phyloP scores from a whole-genome alignment of 352 stramenopile species.

The Chrysophaeum taylorii region DNA sequence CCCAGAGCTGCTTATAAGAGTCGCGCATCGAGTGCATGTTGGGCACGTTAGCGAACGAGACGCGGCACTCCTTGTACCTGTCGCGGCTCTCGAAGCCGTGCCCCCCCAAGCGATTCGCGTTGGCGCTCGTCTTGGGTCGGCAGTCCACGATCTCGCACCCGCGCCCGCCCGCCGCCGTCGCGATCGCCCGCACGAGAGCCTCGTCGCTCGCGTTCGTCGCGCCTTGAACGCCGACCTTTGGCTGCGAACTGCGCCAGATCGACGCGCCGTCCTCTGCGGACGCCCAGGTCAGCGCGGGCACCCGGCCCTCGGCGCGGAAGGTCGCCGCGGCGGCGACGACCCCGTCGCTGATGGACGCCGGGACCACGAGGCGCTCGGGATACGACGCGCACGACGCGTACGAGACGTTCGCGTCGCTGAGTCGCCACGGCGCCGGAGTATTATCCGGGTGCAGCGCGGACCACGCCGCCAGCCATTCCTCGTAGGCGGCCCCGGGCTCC shows the following conservation, averaged over 20 bases:
- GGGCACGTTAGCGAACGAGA: slow-evolving; percentile 95
- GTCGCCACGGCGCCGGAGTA: too few species aligned
- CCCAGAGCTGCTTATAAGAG: slow-evolving; percentile 68
- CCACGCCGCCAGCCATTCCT: too few species aligned
- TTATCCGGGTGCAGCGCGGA: too few species aligned
- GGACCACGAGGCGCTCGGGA: slow-evolving; percentile 79
- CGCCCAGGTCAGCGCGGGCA: slow-evolving; percentile 81
- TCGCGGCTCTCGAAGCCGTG: slow-evolving; percentile 83
- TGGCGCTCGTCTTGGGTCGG: slow-evolving; percentile 57
- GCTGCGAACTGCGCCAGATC: slow-evolving; percentile 83
- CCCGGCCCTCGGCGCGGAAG: slow-evolving; percentile 78
- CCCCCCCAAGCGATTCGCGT: slow-evolving; percentile 55
- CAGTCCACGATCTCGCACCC: slow-evolving; percentile 76
- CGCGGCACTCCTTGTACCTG: slow-evolving; percentile 79
- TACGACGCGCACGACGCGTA: slow-evolving; percentile 94
- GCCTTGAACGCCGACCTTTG: slow-evolving; percentile 83
- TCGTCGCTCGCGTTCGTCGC: slow-evolving; percentile 78
- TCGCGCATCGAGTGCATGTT: slow-evolving; percentile 96
- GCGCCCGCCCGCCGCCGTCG: too few species aligned
- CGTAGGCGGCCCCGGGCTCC: too few species aligned
- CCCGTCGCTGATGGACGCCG: slow-evolving; percentile 72
- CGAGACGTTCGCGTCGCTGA: too few species aligned
- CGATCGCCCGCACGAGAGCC: slow-evolving; percentile 66
- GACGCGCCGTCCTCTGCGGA: slow-evolving; percentile 68
- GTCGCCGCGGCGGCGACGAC: slow-evolving; percentile 67